Percentiles rank a stretch among this genome's conserved stretches.
phyloP scores from a whole-genome alignment of 2,329 filamentous ascomycete genomes.

The Beauveria sp. region DNA sequence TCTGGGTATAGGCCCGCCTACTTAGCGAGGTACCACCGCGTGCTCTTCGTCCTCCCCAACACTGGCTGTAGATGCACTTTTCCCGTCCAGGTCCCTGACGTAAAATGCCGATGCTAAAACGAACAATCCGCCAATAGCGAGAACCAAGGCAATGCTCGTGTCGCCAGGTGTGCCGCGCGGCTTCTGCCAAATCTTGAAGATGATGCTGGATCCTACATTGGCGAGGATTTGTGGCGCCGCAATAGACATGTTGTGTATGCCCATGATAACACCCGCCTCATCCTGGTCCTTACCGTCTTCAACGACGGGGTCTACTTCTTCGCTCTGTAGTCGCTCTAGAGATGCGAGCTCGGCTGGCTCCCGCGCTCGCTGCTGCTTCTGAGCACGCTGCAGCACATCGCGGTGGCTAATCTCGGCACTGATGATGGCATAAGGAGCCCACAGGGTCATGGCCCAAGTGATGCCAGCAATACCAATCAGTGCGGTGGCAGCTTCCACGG shows the following conservation, averaged over 20 bases:
- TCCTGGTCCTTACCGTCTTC: conserved; percentile 55
- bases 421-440: conserved; percentile 94
- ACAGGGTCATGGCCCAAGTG: conserved; percentile 86
- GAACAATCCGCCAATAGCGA: conserved; percentile 74
- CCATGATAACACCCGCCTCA: conserved; percentile 82
- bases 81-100: conserved; percentile 60
- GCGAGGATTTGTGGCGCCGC: conserved; percentile 87
- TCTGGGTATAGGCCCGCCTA: not conserved
- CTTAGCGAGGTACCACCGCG: conserved; percentile 23
- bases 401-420: conserved; percentile 83
- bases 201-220: conserved; percentile 72
- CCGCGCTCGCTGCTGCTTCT: conserved; percentile 18
- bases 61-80: conserved; percentile 33
- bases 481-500: conserved; percentile 62
- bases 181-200: conserved; percentile 83
- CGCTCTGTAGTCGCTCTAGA: not conserved
- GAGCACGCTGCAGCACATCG: conserved; percentile 49
- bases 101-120: conserved; percentile 71
- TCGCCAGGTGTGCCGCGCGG: conserved; percentile 78
- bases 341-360: not conserved
- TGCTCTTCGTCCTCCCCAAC: conserved; percentile 33
- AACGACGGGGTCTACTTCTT: not conserved
- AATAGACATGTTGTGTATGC: conserved; percentile 93
- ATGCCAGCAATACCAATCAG: conserved; percentile 78
- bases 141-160: conserved; percentile 76